A percentile compares a stretch with the other conserved stretches of the same genome.
These are phyloP conservation scores for Narthecium ossifragum DNA, from an alignment of 106 monocot species.

Conservation along the genomic window DNA sequence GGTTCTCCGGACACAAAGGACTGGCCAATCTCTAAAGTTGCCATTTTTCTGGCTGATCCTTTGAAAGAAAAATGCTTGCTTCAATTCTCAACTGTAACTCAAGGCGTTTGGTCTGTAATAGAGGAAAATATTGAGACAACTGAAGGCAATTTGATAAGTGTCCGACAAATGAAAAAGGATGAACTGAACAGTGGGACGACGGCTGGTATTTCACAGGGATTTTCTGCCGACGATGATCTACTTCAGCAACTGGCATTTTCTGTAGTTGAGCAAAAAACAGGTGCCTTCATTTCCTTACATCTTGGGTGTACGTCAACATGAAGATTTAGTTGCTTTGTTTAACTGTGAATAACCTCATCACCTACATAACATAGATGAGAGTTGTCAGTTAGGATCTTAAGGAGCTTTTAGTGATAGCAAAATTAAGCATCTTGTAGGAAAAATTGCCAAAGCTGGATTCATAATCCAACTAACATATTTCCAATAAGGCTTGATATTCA, in stretches of 20 bases:
- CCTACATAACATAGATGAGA: no score
- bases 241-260: constrained; percentile 40
- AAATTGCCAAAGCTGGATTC: no score
- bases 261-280: constrained; percentile 41
- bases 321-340: no score
- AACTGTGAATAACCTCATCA: no score
- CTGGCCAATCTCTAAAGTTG: constrained; percentile 62
- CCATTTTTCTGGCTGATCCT: constrained; percentile 44
- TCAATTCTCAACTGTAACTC: constrained; percentile 20
- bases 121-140: constrained; percentile 37
- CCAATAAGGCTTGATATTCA: no score
- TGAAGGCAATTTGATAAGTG: neutral
- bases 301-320: neutral
- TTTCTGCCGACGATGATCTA: neutral
- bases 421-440: no score
- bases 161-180: neutral
- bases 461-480: no score
- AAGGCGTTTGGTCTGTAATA: constrained; percentile 52
- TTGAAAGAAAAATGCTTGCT: constrained; percentile 43
- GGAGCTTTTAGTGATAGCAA: no score
- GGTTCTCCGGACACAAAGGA: constrained; percentile 23
- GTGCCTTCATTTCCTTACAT: constrained; percentile 14
- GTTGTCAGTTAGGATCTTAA: no score
- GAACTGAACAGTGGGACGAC: neutral
- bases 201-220: neutral